phyloP scores from a whole-genome alignment of 2,329 filamentous ascomycete species.

The Metarhizium sp. region DNA sequence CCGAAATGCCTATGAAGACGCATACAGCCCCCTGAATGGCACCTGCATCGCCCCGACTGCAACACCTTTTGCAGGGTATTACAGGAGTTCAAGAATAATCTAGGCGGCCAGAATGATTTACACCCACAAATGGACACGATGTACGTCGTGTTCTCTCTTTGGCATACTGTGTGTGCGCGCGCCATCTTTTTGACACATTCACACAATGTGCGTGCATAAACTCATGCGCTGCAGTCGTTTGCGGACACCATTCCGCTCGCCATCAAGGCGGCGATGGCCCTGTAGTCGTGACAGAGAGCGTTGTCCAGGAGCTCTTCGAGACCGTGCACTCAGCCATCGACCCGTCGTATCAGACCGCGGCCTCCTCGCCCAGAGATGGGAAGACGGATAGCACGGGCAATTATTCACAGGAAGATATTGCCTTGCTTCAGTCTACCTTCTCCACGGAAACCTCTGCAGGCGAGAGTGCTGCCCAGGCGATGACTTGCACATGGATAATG shows the following conservation, averaged over 20 bases:
- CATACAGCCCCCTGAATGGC: background rate
- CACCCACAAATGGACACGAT: background rate
- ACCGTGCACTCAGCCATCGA: background rate
- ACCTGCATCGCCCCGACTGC: background rate
- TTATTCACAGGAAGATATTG: background rate
- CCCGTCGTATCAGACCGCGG: background rate
- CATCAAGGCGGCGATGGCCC: background rate
- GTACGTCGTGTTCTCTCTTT: background rate
- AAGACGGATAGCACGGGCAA: background rate
- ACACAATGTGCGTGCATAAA: background rate
- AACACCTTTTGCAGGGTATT: background rate
- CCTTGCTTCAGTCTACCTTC: background rate
- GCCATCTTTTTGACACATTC: background rate
- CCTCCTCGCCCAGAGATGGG: background rate
- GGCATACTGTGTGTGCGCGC: no score
- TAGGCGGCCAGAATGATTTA: background rate
- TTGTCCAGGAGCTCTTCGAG: background rate
- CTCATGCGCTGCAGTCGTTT: background rate
- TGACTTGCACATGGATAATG: no score
- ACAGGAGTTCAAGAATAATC: background rate
- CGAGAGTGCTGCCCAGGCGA: background rate
- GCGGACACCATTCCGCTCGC: background rate
- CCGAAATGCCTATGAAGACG: background rate
- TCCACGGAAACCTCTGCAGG: background rate
- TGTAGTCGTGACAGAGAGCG: background rate